Percentiles rank a stretch among this genome's conserved stretches.
These are phyloP conservation scores for Malus hybrid DNA, from an alignment of 331 rosid genomes.

Conservation along the genomic window DNA sequence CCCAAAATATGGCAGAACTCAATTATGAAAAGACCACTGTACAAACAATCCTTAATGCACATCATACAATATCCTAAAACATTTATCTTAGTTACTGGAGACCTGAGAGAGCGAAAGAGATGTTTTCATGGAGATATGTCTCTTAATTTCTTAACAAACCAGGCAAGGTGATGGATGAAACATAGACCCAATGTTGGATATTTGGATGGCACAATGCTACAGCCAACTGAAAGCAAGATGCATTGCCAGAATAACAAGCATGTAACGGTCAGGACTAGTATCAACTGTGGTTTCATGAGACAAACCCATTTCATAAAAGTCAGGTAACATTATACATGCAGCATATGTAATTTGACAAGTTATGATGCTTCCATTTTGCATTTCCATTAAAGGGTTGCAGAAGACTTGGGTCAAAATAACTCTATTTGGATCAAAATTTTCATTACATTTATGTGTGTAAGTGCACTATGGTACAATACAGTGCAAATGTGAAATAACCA, in stretches of 20 bases:
- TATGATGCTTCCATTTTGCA: not conserved
- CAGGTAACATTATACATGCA: not conserved
- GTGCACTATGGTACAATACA: not conserved
- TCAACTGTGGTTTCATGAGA: not conserved
- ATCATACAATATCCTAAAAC: not conserved
- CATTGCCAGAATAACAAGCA: not conserved
- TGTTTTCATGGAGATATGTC: not conserved
- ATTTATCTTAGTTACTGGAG: not conserved
- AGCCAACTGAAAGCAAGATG: not conserved
- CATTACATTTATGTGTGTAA: not conserved
- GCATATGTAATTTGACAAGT: not conserved
- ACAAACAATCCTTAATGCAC: not conserved
- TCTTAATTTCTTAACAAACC: not conserved
- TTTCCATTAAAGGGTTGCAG: not conserved
- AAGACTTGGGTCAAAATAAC: not conserved
- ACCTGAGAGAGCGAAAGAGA: not conserved
- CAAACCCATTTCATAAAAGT: not conserved
- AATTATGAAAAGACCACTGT: not conserved
- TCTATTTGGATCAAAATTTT: not conserved
- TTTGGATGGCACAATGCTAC: not conserved
- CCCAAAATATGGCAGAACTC: not conserved
- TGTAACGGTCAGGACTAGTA: not conserved
- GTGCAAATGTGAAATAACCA: not conserved
- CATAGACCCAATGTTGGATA: not conserved
- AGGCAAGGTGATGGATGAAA: not conserved